Percentiles rank a stretch among this genome's conserved stretches.
Evolutionary conservation across 345 rosid genomes (phyloP).

Genomic region (Lepidium sativum): DNA sequence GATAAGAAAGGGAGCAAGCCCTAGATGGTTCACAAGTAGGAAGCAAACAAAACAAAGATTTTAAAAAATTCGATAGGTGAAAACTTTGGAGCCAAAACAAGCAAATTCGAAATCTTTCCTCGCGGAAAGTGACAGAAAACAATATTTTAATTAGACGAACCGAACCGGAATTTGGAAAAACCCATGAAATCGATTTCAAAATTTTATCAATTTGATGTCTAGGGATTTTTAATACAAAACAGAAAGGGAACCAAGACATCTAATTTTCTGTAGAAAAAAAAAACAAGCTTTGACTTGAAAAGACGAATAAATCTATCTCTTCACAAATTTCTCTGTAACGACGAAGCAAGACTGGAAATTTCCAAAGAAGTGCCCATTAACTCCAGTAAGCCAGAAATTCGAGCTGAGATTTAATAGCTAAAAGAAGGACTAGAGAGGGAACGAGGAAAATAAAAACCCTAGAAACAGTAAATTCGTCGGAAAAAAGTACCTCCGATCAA

Average conservation of each 20-base stretch:
- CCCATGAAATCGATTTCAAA: constrained; percentile 18
- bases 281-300: constrained; percentile 10
- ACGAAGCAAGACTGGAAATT: background rate
- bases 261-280: background rate
- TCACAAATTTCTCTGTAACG: constrained; percentile 13
- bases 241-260: background rate
- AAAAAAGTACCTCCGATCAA: constrained; percentile 27
- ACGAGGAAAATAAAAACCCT: background rate
- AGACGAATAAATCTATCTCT: background rate
- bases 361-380: background rate
- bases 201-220: background rate
- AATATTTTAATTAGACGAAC: constrained; percentile 21
- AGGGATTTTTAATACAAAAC: background rate
- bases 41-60: background rate
- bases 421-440: background rate
- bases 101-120: constrained; percentile 22
- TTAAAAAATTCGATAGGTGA: background rate
- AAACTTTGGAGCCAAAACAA: constrained; percentile 23
- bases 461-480: constrained; percentile 11
- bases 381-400: background rate
- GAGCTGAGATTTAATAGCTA: background rate
- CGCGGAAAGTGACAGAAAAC: constrained; percentile 20
- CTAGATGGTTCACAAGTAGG: background rate
- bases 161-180: constrained; percentile 21
- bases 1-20: constrained; percentile 10